Evolutionary conservation across 139 green algal genomes (phyloP).

Genomic region (Diplosphaera chodatii): DNA sequence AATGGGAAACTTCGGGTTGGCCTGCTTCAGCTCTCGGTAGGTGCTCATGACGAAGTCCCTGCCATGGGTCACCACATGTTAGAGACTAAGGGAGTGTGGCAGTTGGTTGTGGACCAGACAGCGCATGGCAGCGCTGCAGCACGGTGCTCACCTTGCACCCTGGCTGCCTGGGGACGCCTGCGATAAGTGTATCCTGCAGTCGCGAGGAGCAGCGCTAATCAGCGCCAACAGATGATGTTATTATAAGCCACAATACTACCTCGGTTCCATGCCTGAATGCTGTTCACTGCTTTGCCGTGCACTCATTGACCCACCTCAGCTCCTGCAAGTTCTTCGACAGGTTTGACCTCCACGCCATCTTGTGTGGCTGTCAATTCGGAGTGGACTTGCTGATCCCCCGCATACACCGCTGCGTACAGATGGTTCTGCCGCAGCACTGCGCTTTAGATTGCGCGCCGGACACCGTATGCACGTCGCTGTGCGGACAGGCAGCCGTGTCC

Average conservation of each 20-base stretch:
- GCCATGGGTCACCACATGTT: neutral
- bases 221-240: no score
- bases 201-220: no score
- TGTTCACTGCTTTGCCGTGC: neutral
- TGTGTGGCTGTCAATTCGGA: neutral
- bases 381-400: no score
- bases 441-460: no score
- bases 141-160: conserved; percentile 63
- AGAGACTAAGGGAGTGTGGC: neutral
- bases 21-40: conserved; percentile 85
- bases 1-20: conserved; percentile 81
- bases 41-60: conserved; percentile 78
- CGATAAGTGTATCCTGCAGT: conserved; percentile 73
- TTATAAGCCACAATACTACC: no score
- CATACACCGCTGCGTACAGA: no score
- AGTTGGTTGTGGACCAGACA: no score
- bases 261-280: no score
- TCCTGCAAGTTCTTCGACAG: conserved; percentile 72
- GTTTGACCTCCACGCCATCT: conserved; percentile 47
- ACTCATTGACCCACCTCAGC: conserved; percentile 45
- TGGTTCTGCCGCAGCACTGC: no score
- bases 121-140: no score
- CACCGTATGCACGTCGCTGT: no score
- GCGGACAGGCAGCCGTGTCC: no score
- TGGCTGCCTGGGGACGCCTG: conserved; percentile 61